Conservation (phyloP, 208 protist species). For the Tritrichomonas foetus region DNA sequence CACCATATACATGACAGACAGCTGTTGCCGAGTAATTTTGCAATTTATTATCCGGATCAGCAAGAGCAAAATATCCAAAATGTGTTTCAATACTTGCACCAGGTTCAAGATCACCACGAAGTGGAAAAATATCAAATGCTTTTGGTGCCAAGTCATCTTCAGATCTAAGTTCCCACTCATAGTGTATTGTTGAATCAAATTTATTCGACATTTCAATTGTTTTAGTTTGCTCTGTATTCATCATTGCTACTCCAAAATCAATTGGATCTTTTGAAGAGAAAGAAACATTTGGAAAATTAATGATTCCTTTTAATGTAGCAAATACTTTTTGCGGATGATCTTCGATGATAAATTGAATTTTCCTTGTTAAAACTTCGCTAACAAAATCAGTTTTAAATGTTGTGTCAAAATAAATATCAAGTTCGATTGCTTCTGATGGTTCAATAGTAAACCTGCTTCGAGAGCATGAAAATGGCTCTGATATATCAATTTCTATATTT, state of each 20-base stretch:
- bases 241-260: not conserved
- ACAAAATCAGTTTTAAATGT: constrained; percentile 4
- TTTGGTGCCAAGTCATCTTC: not conserved
- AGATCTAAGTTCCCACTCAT: constrained; percentile 5
- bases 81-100: not conserved
- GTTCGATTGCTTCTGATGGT: not conserved
- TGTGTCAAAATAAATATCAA: not conserved
- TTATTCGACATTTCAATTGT: not conserved
- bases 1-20: not conserved
- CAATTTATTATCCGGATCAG: not conserved
- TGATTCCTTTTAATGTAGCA: not conserved
- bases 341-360: not conserved
- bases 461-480: not conserved
- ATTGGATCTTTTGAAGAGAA: not conserved
- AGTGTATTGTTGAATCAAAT: not conserved
- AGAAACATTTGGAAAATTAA: constrained; percentile 5
- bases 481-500: not conserved
- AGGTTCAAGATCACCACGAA: not conserved
- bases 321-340: not conserved
- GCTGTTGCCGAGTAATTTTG: not conserved
- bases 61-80: not conserved
- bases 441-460: not conserved
- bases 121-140: constrained; percentile 17
- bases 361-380: not conserved
- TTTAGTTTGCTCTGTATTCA: not conserved